These are phyloP conservation scores for Westerdykella aurantiaca DNA, from an alignment of 2,329 filamentous ascomycete genomes.

Conservation along the genomic window DNA sequence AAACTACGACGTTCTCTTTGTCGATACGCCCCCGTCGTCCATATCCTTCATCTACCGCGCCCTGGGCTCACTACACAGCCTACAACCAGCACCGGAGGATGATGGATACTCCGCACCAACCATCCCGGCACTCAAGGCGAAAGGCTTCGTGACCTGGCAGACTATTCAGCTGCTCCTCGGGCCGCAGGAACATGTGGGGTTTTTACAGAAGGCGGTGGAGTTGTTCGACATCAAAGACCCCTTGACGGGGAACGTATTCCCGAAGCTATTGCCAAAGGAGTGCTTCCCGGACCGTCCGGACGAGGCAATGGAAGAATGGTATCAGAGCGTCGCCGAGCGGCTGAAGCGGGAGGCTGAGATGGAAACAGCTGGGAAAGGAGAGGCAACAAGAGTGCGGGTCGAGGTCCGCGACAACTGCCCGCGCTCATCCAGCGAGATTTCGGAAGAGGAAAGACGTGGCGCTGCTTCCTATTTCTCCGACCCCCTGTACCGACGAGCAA, in stretches of 20 bases:
- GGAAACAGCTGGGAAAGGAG: constrained; percentile 36
- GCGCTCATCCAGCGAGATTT: constrained; percentile 29
- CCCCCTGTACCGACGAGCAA: constrained; percentile 44
- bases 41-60: constrained; percentile 92
- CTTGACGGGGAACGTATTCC: constrained; percentile 53
- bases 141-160: constrained; percentile 90
- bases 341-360: constrained; percentile 58
- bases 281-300: constrained; percentile 69
- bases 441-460: constrained; percentile 37
- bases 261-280: constrained; percentile 59
- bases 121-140: constrained; percentile 73
- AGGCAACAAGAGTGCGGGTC: constrained; percentile 12
- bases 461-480: constrained; percentile 47
- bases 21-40: constrained; percentile 64
- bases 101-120: constrained; percentile 68
- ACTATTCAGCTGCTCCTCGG: constrained; percentile 82
- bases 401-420: constrained; percentile 19
- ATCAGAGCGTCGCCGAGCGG: constrained; percentile 67
- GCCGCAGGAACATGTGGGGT: constrained; percentile 80
- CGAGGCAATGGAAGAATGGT: constrained; percentile 77
- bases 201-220: constrained; percentile 72
- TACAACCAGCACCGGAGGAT: constrained; percentile 62
- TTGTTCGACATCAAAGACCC: constrained; percentile 72
- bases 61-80: constrained; percentile 80
- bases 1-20: constrained; percentile 60